Percentiles rank a stretch among this genome's conserved stretches.
phyloP scores from a whole-genome alignment of 148 eudicot species.

The Nyssa sinensis region DNA sequence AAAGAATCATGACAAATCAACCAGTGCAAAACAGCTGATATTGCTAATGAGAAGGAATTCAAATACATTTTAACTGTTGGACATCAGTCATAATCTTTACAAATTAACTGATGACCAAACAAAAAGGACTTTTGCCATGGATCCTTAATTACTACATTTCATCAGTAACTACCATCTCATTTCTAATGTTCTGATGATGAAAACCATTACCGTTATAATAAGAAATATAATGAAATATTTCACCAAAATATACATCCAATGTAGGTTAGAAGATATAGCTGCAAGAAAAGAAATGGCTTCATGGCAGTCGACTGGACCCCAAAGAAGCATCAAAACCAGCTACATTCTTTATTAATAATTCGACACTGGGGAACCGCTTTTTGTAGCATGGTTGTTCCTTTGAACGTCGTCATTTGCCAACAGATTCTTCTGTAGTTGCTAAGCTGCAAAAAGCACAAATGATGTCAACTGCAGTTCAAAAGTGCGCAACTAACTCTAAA shows the following conservation, averaged over 20 bases:
- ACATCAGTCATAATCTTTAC: neutral
- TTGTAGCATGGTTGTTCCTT: conserved; percentile 82
- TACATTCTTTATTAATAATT: conserved; percentile 6
- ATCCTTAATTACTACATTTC: neutral
- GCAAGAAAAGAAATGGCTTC: neutral
- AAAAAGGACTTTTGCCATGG: neutral
- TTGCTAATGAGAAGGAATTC: neutral
- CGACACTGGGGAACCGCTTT: conserved; percentile 46
- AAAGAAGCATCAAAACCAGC: neutral
- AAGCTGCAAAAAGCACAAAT: conserved; percentile 41
- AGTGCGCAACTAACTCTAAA: no score
- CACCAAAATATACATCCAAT: no score
- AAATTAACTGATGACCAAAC: neutral
- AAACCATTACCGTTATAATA: no score
- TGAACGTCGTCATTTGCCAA: conserved; percentile 66
- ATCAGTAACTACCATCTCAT: no score
- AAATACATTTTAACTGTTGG: no score
- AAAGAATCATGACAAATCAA: neutral
- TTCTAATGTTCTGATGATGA: no score
- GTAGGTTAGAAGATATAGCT: conserved; percentile 16
- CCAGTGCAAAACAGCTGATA: neutral
- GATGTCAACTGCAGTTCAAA: neutral
- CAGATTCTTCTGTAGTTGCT: conserved; percentile 43
- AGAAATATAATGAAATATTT: no score
- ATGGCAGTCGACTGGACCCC: conserved; percentile 5